Base-by-base conservation (phyloP, 176 grass and related monocot genomes). In the Eleusine coracana region DNA sequence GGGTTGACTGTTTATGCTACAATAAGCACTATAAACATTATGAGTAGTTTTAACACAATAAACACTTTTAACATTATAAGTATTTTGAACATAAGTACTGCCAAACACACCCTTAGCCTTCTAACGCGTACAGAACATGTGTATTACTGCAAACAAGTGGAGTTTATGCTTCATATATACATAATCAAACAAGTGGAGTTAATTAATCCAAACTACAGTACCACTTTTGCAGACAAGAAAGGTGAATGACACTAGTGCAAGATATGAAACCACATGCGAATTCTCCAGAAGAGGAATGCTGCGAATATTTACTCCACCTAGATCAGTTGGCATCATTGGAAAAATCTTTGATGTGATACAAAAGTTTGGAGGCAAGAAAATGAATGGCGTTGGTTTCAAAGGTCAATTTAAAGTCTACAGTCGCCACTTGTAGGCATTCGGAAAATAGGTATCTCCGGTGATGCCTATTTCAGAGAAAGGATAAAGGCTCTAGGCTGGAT, bases 281-380 rank as follows among this genome's bases (percentile, higher is more conserved):
- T 81, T 86, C 73, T 77, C 78, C 84, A 59, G 72, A 77, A 77
- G 5, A 69, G 51, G 78, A 89, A 86, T 77, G 78, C 73, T 82
- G 59, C 17, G 73, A 82, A 90, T 78, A 82, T 82, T 68, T 68
- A 48, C 52, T 71, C 78, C 71, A 77, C n/a, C 59, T 66, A 10
- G 66, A 77, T 82, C 16, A 73, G 78, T 14, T 59, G 0, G 38
- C 48, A 68, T 78, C 68, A 59, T 66, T 73, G 78, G 23, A 58
- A 86, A 86, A 89, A 78, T 77, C 59, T 38, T 58, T 82, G 83
- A 86, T 86, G 66, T 77, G 73, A 82, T 86, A 2, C 48, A 78
- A 82, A 90, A 71, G 66, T 18, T 71, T 23, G 61, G 15, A n/a
- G 8, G 44, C 1, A 49, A 41, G 7, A 12, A 20, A 79, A 50